phyloP scores from a whole-genome alignment of 2,329 filamentous ascomycete species.

The Cladorrhinum sp. region DNA sequence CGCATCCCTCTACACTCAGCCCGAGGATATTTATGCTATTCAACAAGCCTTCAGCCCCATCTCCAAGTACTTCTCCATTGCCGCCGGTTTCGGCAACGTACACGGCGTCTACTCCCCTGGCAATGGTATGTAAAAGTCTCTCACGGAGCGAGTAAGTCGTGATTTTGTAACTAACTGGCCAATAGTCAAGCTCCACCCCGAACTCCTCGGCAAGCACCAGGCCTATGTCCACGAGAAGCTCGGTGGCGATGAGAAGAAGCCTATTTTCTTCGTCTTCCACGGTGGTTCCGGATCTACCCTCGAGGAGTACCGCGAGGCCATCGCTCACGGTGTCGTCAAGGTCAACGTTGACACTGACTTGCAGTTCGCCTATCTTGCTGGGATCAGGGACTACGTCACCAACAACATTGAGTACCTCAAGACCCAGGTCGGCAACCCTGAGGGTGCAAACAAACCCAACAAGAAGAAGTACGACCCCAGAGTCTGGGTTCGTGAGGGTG shows the following conservation, averaged over 20 bases:
- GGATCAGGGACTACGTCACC: slow-evolving; percentile 70
- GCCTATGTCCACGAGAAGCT: slow-evolving; percentile 81
- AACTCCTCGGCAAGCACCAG: slow-evolving; percentile 97
- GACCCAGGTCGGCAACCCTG: slow-evolving; percentile 88
- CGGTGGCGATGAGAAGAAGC: slow-evolving; percentile 71
- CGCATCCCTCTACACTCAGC: slow-evolving; percentile 70
- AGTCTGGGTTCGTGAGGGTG: slow-evolving; percentile 61
- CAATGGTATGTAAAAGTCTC: not conserved
- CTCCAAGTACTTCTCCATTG: slow-evolving; percentile 96
- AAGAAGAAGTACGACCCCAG: slow-evolving; percentile 61
- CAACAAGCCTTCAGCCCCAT: slow-evolving; percentile 79
- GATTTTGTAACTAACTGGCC: slow-evolving; percentile 39
- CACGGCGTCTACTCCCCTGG: slow-evolving; percentile 96
- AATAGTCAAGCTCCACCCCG: slow-evolving; percentile 89
- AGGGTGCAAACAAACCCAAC: slow-evolving; percentile 93
- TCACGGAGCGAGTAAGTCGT: not conserved
- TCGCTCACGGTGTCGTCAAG: slow-evolving; percentile 86
- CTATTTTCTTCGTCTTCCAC: slow-evolving; percentile 99
- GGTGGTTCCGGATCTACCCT: slow-evolving; percentile 90
- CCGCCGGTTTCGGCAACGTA: slow-evolving; percentile 94
- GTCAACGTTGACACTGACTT: slow-evolving; percentile 99
- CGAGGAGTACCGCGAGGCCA: slow-evolving; percentile 85
- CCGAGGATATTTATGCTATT: slow-evolving; percentile 91
- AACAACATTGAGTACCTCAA: slow-evolving; percentile 94
- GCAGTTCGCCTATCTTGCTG: slow-evolving; percentile 84